Evolutionary conservation across 306 rosid species (phyloP), one percentile per base, ranked within the genome.

Genomic region (Sophora flavescens): DNA sequence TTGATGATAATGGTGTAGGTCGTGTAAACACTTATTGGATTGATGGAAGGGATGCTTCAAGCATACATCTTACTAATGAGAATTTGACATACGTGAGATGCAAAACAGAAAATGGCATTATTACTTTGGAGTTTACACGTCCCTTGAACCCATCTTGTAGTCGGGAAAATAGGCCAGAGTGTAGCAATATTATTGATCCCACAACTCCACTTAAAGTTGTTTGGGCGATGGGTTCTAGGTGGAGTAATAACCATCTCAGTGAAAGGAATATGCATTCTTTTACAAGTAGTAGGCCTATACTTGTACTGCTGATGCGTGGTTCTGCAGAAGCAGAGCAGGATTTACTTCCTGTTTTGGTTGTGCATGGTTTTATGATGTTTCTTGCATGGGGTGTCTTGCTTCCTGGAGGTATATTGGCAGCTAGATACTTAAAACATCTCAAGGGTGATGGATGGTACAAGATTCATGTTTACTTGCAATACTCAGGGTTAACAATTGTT

Each of bases 341-440:
- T 84, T 78, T 94, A 79, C 91, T 87, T 44, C 97, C 98, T 0
- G 97, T 94, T 28, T 79, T 94, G 74, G 96, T 93, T 33, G 98
- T 90, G 45, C 98, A 94, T 83, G 98, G 97, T 52, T 89, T 94
- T 59, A 91, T 91, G 97, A 94, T 91, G 97, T 94, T 94, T 79
- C 85, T 94, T 45, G 97, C 97, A 38, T 94, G 97, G 97, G 97
- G 93, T 57, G 90, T 94, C 58, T 78, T 94, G 84, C 90, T 94
- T 82, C 98, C 97, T 47, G 96, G 93, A 63, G 98, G 97, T 74
- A 74, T 89, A 72, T 56, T 94, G 82, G 88, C 97, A 8, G 95
- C 98, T 68, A 85, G 97, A 59, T 94, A 94, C 89, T 72, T 90
- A 15, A 94, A 94, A 86, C 96, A 91, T 76, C 88, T 94, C 17